Base-by-base conservation (phyloP, 495 filamentous ascomycete species). In the Elasticomyces elasticus region DNA sequence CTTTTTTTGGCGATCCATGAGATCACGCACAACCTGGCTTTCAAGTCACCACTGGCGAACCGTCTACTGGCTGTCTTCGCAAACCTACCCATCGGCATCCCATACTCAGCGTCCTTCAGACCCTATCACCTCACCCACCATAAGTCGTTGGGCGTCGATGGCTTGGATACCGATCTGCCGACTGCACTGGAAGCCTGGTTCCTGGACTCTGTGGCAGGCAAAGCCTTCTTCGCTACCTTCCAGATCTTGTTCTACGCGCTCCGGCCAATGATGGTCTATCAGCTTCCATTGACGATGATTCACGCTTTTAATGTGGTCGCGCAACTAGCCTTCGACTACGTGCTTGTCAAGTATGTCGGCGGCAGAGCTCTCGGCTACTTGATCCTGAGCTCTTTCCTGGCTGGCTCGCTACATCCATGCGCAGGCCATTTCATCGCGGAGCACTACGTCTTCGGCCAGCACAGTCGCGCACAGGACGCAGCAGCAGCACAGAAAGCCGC, bases 201-300 rank as follows among this genome's bases (percentile, higher is more conserved):
- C 69, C 84, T 99, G 58, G 85, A 96, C 76, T 94, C 88, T n/a
- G 78, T 99, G 64, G 79, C 90, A 17, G 94, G 94, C 62, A 99
- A 99, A 68, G 86, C 94, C 56, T 97, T 99, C 77, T 99, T 99
- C 79, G 94, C 87, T 75, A 97, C 94, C 61, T 97, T 96, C 74
- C 94, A 99, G 71, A 96, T 99, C 68, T 75, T 99, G 66, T 99
- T 99, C 80, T 99, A 99, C 76, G 94, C 94, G 65, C 65, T 99
- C n/a, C 88, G 94, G 4, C 94, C 94, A 49, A 94, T 96, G 84
- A 83, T 90, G 72, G 79, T 99, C 60, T 94, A 94, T 75, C 78
- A 82, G 62, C 76, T 96, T 1, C 87, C 90, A 23, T 78, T 97
- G 67, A 97, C 94, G 47, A 77, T 73, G 64, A 81, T 95, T 52